Base-by-base conservation (phyloP, 768 basidiomycete species). In the Holtermanniella nyarrowii region DNA sequence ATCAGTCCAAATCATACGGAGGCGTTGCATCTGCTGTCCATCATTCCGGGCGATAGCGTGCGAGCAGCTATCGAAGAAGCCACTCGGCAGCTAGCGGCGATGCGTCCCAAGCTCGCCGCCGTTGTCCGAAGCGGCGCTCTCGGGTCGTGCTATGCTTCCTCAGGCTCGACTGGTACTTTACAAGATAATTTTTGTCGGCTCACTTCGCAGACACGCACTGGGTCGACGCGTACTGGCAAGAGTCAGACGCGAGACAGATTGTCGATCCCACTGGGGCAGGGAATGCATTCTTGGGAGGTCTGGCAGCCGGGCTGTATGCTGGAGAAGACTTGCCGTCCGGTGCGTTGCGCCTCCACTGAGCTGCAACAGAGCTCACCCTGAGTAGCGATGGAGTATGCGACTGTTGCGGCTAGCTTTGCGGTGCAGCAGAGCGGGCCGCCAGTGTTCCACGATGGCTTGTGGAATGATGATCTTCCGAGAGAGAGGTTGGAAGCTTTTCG, bases 221-320 rank as follows among this genome's bases (percentile, higher is more conserved):
- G 63, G 55, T 61, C 0, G 61, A 61, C 0, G 57, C 66, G 1
- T 68, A 54, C 46, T 65, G 58, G 53, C 45, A 13, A 4, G 13
- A 31, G 18, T 47, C 44, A 24, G 50, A 57, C 16, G 56, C 57
- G 44, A 52, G 52, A 44, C 26, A 46, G 26, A 59, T 68, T 2
- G 56, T 61, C 1, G 66, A 68, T 53, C 42, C 53, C 4, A 68
- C 66, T 2, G 66, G 66, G 10, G 66, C 63, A 7, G 66, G 66
- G 5, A 68, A 68, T 46, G 63, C 58, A 3, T 68, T 60, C 31
- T 22, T 68, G 43, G 66, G 66, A 42, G 66, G 66, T 0, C 46
- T 68, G 10, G 52, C 39, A 12, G 66, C 66, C 26, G 66, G 66
- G 1, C 37, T 68, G 43, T 37, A 37, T 16, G 31, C 31, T 37